Conservation (phyloP, 225 moss, liverwort and hornwort genomes). For the Physcomitrium patens region DNA sequence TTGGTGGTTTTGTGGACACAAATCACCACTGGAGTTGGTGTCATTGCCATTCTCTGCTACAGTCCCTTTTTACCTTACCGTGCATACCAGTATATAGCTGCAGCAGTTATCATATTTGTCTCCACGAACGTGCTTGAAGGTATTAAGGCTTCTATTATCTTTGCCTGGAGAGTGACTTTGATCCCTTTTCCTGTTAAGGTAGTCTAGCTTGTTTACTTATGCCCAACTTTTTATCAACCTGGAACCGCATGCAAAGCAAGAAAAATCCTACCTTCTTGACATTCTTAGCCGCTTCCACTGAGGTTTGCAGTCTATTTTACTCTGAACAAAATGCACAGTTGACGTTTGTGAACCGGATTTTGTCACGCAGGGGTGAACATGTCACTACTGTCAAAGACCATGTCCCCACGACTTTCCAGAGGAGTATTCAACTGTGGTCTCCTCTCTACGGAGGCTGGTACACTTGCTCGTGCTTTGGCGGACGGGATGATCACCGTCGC, state of each 20-base stretch:
- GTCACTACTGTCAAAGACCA: conserved; percentile 65
- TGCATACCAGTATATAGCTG: conserved; percentile 58
- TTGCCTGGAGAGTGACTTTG: neutral
- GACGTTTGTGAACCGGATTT: neutral
- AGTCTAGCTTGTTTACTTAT: neutral
- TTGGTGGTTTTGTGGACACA: conserved; percentile 67
- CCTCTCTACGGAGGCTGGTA: conserved; percentile 69
- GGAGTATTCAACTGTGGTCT: conserved; percentile 74
- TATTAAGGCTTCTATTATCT: neutral
- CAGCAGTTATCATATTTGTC: conserved; percentile 65
- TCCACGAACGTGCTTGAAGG: conserved; percentile 75
- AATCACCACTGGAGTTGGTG: conserved; percentile 57
- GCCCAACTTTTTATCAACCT: neutral
- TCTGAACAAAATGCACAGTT: neutral
- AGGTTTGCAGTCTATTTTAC: too few relatives aligned
- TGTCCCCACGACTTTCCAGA: conserved; percentile 61
- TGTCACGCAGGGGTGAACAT: conserved; percentile 59
- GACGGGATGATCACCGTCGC: conserved; percentile 62
- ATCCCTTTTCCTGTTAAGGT: neutral
- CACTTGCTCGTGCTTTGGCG: conserved; percentile 63
- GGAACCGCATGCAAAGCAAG: neutral
- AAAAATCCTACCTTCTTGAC: too few relatives aligned
- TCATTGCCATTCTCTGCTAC: conserved; percentile 50
- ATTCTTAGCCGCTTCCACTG: too few relatives aligned
- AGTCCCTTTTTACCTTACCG: conserved; percentile 43